Evolutionary conservation across 2,329 filamentous ascomycete genomes (phyloP).

Genomic region (Lasiodiplodia sp.): DNA sequence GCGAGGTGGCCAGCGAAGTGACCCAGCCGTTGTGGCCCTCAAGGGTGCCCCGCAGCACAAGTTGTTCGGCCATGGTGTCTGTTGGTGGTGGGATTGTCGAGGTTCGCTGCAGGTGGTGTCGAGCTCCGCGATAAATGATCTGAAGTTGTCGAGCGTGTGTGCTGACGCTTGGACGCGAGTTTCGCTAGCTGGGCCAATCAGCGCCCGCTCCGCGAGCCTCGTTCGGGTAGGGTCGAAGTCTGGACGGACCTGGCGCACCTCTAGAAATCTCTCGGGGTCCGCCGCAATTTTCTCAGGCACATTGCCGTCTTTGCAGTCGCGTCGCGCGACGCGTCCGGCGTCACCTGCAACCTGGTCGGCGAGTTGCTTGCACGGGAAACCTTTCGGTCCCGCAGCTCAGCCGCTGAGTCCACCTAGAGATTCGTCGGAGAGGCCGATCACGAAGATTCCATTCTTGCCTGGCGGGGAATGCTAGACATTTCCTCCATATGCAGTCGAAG

Average conservation of each 20-base stretch:
- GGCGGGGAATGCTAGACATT: background rate
- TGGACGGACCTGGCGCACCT: background rate
- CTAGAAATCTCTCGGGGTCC: background rate
- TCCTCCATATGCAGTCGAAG: background rate
- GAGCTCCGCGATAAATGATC: conserved; percentile 31
- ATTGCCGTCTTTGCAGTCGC: background rate
- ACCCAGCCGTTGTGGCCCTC: conserved; percentile 99
- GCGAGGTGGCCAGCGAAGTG: conserved; percentile 95
- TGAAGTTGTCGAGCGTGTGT: conserved; percentile 29
- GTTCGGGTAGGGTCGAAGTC: conserved; percentile 21
- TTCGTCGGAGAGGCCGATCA: background rate
- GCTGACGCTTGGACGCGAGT: conserved; percentile 26
- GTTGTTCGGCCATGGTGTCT: conserved; percentile 82
- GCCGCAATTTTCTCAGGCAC: background rate
- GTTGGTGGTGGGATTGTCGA: conserved; percentile 32
- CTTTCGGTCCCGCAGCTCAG: background rate
- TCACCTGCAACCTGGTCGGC: background rate
- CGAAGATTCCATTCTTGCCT: background rate
- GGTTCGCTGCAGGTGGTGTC: conserved; percentile 31
- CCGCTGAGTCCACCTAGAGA: background rate
- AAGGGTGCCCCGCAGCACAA: conserved; percentile 95
- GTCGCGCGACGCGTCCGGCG: background rate
- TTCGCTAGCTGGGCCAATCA: conserved; percentile 28
- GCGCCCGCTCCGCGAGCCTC: conserved; percentile 6
- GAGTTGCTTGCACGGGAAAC: background rate